Base-by-base conservation (phyloP, 2,329 filamentous ascomycete species). In the Stenocarpella maydis region DNA sequence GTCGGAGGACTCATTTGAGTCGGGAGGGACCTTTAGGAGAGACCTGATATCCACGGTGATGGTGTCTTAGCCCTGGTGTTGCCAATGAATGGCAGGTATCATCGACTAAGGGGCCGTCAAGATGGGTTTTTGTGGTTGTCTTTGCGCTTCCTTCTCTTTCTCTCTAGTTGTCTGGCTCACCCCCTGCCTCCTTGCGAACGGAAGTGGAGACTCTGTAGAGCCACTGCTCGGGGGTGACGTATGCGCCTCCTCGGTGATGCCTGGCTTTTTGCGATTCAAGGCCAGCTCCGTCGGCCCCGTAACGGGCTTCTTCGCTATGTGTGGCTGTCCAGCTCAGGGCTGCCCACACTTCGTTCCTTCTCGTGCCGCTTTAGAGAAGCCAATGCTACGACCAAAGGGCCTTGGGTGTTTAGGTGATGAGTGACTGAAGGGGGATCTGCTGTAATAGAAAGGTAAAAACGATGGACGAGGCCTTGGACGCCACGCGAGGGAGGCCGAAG, bases 41-140 rank as follows among this genome's bases (percentile, higher is more conserved):
- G 92, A 91, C 82, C 92, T 90, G 92, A 97, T 97, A 95, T 97
- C 94, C 94, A 97, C 91, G 88, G 86, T 95, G 89, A 85, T 88
- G 87, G 86, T 86, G 75, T 78, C 78, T 65, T 80, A 73, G 75
- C 74, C 66, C 75, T 78, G 77, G 69, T 50, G 71, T 71, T 76
- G 80, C 78, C 80, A 76, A 75, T 65, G 69, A 74, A 69, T 72
- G 77, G 76, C 74, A 70, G 70, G 53, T 74, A 73, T 61, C 55
- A 45, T 47, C 26, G 55, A 45, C 55, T 34, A 47, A 61, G 55
- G 45, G 55, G 41, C 26, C 55, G 55, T 61, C 55, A 21, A 26
- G 55, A 47, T 45, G 45, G 26, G 45, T 61, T 61, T 61, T 39
- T 58, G 54, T 17, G 41, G 55, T 17, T 45, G 26, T 31, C 39